These are phyloP conservation scores for Eimeria praecox DNA, from an alignment of 169 alveolate genomes.

Conservation along the genomic window DNA sequence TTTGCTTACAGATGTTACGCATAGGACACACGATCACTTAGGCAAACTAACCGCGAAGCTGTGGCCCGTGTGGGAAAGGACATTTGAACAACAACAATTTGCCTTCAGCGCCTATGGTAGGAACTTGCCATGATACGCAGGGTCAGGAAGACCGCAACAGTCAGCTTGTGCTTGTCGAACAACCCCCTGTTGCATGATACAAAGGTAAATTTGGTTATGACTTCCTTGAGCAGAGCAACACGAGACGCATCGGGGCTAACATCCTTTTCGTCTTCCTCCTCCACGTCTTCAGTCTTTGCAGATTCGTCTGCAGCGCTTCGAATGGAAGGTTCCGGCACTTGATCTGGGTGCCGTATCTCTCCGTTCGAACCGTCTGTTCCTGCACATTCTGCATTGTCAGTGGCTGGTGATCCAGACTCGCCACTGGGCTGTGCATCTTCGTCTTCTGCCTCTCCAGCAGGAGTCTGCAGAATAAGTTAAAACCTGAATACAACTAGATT, in stretches of 20 bases:
- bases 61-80: background rate
- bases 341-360: background rate
- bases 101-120: slow-evolving; percentile 61
- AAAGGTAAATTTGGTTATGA: slow-evolving; percentile 95
- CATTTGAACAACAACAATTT: background rate
- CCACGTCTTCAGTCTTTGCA: background rate
- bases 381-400: background rate
- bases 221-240: slow-evolving; percentile 92
- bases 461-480: background rate
- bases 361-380: slow-evolving; percentile 6
- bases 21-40: background rate
- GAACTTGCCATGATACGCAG: slow-evolving; percentile 91
- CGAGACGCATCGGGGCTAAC: slow-evolving; percentile 65
- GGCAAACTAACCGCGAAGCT: background rate
- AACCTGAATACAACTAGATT: background rate
- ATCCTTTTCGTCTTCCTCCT: slow-evolving; percentile 49
- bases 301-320: background rate
- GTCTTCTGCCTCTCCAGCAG: background rate
- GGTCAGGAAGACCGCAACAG: slow-evolving; percentile 95
- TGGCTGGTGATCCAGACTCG: background rate
- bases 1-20: background rate
- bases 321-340: slow-evolving; percentile 8
- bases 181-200: slow-evolving; percentile 95
- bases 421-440: background rate
- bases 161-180: slow-evolving; percentile 96